Evolutionary conservation across 2,329 filamentous ascomycete genomes (phyloP), one percentile per base, ranked within the genome.

Genomic region (Diaporthe destruens): DNA sequence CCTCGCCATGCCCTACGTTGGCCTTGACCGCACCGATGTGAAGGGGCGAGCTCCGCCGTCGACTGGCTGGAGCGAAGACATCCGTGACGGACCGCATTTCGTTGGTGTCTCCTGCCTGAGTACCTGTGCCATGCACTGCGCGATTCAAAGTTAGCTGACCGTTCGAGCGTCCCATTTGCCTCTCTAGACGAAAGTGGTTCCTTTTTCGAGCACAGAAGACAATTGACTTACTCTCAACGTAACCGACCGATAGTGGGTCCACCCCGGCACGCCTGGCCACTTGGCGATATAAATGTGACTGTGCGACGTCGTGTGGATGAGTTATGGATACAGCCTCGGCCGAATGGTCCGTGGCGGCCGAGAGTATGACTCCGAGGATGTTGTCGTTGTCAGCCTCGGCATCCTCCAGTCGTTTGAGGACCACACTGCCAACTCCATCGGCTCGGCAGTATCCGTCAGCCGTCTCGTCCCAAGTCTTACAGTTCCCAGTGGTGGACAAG

Each of bases 61-160:
- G 29, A 29, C 29, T 29, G 29, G 29, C 29, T 29, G 29, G 29
- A 5, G 89, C 90, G 75, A 92, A 92, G 3, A 87, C 84, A 47
- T 88, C 85, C 29, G 85, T 84, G 67, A 93, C 89, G 0, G 88
- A 90, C 3, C 86, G 85, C 85, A 91, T 91, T 79, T 93, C 91
- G 88, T 88, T 32, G 3, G 86, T 86, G 78, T 94, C 92, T 71
- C 92, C 92, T 47, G 90, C 91, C 78, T 93, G 91, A 1, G 91
- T 93, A 54, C 91, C 91, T 8, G 91, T 93, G 11, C 91, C 91
- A 77, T 93, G 91, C 86, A 92, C 89, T 29, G 29, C 29, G 29
- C 29, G 29, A 29, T 29, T 3, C 29, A 29, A 29, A 29, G 29
- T 29, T 29, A 29, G 29, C 29, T 29, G 29, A 29, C 29, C 5